phyloP scores from a whole-genome alignment of 306 rosid species.

The Prunus mongolica region DNA sequence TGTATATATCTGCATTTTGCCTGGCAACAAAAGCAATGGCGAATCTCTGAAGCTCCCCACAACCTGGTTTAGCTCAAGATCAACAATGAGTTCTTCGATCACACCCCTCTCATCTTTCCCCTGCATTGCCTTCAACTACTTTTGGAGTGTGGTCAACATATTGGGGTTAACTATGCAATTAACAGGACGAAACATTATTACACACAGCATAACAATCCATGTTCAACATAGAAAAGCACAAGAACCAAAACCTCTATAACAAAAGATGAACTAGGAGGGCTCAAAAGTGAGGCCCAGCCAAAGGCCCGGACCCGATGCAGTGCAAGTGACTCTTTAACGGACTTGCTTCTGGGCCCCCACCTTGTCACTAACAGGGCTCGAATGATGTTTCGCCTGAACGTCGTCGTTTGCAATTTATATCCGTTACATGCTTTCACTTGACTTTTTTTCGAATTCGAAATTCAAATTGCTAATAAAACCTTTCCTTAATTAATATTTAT shows the following conservation, averaged over 20 bases:
- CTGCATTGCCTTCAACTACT: no score
- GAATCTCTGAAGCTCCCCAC: conserved; percentile 97
- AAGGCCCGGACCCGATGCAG: neutral
- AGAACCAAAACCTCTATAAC: conserved; percentile 31
- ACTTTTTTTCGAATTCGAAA: conserved; percentile 14
- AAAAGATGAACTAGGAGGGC: neutral
- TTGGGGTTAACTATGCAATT: no score
- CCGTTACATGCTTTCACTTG: neutral
- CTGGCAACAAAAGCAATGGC: conserved; percentile 95
- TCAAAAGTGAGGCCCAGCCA: neutral
- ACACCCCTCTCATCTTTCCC: no score
- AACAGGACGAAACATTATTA: no score
- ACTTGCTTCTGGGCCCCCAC: neutral
- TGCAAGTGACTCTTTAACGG: neutral
- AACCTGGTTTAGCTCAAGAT: conserved; percentile 93
- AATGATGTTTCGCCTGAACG: neutral
- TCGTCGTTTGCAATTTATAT: neutral
- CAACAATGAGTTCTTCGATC: conserved; percentile 61
- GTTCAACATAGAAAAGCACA: no score
- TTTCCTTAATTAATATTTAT: neutral
- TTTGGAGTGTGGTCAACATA: no score
- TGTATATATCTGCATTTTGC: conserved; percentile 92
- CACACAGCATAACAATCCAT: no score
- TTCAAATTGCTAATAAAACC: neutral
- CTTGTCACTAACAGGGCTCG: neutral